These are phyloP conservation scores for Waltergamsia citrina DNA, from an alignment of 2,329 filamentous ascomycete species.

Conservation along the genomic window DNA sequence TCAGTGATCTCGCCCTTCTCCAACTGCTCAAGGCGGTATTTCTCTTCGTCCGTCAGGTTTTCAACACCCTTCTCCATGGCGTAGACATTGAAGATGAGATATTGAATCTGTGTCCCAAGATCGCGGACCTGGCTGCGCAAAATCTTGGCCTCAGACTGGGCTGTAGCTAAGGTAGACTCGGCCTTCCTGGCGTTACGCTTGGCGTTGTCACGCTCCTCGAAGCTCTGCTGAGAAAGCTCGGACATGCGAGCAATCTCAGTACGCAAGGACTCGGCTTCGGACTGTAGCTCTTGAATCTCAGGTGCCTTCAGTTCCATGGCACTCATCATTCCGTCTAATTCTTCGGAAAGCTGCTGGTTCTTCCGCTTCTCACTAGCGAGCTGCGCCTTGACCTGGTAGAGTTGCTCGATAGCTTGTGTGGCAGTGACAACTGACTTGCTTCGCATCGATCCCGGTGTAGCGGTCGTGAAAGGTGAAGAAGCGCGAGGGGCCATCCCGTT, in stretches of 20 bases:
- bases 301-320: conserved; percentile 80
- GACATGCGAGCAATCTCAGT: conserved; percentile 79
- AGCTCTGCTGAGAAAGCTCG: conserved; percentile 71
- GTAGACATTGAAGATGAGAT: conserved; percentile 80
- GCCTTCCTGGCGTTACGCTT: conserved; percentile 72
- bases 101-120: conserved; percentile 80
- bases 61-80: conserved; percentile 71
- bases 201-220: conserved; percentile 69
- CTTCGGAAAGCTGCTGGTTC: conserved; percentile 62
- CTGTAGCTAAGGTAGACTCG: conserved; percentile 58
- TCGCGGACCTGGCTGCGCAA: conserved; percentile 82
- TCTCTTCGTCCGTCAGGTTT: conserved; percentile 61
- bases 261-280: conserved; percentile 72
- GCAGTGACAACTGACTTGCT: conserved; percentile 46
- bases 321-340: conserved; percentile 78
- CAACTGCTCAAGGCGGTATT: conserved; percentile 65
- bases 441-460: conserved; percentile 48
- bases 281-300: conserved; percentile 76
- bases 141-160: conserved; percentile 64
- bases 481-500: conserved; percentile 45
- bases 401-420: conserved; percentile 54
- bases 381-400: conserved; percentile 60
- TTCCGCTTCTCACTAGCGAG: conserved; percentile 66
- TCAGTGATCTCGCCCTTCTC: conserved; percentile 68
- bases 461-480: conserved; percentile 54